phyloP scores from a whole-genome alignment of 1,139 yeast species.

The Magnusiomyces suaveolens region DNA sequence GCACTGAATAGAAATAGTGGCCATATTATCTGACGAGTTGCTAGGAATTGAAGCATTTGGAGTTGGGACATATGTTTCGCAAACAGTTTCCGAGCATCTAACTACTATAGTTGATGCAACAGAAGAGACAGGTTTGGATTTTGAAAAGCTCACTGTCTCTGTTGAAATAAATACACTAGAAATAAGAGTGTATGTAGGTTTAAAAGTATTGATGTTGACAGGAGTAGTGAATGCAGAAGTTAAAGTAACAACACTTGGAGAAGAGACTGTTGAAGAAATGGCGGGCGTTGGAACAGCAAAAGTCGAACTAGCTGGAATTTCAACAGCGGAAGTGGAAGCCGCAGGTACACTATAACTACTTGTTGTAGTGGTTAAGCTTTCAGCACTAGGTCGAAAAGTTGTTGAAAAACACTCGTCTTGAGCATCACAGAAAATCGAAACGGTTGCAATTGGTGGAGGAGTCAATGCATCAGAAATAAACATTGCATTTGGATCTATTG shows the following conservation, averaged over 20 bases:
- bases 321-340: neutral
- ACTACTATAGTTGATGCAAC: neutral
- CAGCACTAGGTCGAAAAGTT: neutral
- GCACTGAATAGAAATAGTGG: neutral
- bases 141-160: neutral
- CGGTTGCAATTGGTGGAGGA: neutral
- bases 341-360: neutral
- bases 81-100: neutral
- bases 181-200: neutral
- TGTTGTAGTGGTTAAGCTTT: neutral
- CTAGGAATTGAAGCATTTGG: neutral
- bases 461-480: neutral
- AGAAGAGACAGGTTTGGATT: conserved; percentile 1
- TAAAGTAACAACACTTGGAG: neutral
- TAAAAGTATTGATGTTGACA: neutral
- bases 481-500: neutral
- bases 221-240: neutral
- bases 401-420: neutral
- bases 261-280: neutral
- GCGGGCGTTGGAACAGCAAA: neutral
- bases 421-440: neutral
- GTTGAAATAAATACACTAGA: neutral
- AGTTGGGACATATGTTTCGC: neutral
- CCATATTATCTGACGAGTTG: neutral
- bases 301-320: neutral